Base-by-base conservation (phyloP, 495 filamentous ascomycete genomes). In the Acidiella bohemica region DNA sequence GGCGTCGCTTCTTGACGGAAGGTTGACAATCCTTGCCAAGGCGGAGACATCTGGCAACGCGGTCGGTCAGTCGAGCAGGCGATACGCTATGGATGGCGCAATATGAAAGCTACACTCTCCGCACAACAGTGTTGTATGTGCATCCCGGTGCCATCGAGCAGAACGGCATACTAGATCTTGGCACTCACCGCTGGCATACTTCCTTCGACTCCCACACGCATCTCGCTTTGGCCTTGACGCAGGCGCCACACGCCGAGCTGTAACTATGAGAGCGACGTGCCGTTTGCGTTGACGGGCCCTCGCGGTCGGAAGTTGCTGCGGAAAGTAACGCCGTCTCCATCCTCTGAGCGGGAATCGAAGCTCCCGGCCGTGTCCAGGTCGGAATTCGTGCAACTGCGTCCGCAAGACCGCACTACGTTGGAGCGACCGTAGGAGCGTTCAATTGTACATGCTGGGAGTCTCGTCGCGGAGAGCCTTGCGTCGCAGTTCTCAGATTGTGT, bases 171-270 rank as follows among this genome's bases (percentile, higher is more conserved):
- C n/a, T n/a, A n/a, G n/a, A n/a, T n/a, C n/a, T n/a, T n/a, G n/a
- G n/a, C n/a, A n/a, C n/a, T n/a, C n/a, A n/a, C n/a, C n/a, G n/a
- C n/a, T n/a, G n/a, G n/a, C n/a, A n/a, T n/a, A n/a, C n/a, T n/a
- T 13, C 13, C 12, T 12, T 12, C 23, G 19, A n/a, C 13, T 19
- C 22, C 6, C 32, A 18, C 5, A 4, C 14, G 20, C 34, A 37
- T 37, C 25, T 37, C 12, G 34, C 34, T 17, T 37, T 37, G 20
- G 34, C 34, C 14, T 37, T 37, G 20, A 37, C 34, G 17, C 34
- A 37, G 2, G 3, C 9, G 9, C 25, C 34, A n/a, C 34, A 37
- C 20, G 34, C 34, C 5, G 25, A 19, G 9, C 34, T 22, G 25
- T 37, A 37, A 2, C 34, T n/a, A 4, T 19, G 20, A 13, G 34